These are phyloP conservation scores for Uromyces viciae-fabae DNA, from an alignment of 1,284 basidiomycete genomes.

Conservation along the genomic window DNA sequence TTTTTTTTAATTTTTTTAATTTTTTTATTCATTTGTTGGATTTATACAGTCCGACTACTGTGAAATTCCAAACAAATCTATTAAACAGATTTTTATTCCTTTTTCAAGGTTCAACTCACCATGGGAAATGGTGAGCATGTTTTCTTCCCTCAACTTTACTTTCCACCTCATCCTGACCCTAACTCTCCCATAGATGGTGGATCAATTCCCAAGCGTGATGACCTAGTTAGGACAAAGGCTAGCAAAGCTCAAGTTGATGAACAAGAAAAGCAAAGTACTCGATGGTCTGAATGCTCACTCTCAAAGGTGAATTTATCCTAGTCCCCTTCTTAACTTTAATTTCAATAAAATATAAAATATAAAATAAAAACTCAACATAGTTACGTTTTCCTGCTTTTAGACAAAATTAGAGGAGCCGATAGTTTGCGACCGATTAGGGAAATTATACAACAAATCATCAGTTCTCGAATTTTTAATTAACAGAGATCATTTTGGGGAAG, in stretches of 20 bases:
- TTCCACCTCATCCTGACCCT: not conserved
- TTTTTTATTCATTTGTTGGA: too few species aligned
- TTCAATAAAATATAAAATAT: not conserved
- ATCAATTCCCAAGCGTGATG: slow-evolving; percentile 75
- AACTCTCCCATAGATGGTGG: slow-evolving; percentile 45
- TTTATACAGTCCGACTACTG: too few species aligned
- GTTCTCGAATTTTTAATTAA: slow-evolving; percentile 81
- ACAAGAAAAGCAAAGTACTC: slow-evolving; percentile 75
- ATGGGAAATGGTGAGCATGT: slow-evolving; percentile 42
- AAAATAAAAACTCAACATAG: not conserved
- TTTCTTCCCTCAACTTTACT: not conserved
- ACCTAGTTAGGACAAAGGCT: slow-evolving; percentile 69
- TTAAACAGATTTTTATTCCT: too few species aligned
- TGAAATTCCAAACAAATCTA: too few species aligned
- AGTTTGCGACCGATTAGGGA: slow-evolving; percentile 81
- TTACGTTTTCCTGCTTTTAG: slow-evolving; percentile 56
- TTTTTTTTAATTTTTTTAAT: not conserved
- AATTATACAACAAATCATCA: slow-evolving; percentile 89
- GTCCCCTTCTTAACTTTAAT: not conserved
- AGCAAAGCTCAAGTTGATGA: slow-evolving; percentile 80
- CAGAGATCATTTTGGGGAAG: slow-evolving; percentile 47
- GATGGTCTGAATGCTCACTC: slow-evolving; percentile 84
- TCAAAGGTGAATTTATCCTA: slow-evolving; percentile 72
- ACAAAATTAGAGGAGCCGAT: slow-evolving; percentile 76
- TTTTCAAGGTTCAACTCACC: too few species aligned